Evolutionary conservation across 345 rosid species (phyloP).

Genomic region (Arabis hirsuta): DNA sequence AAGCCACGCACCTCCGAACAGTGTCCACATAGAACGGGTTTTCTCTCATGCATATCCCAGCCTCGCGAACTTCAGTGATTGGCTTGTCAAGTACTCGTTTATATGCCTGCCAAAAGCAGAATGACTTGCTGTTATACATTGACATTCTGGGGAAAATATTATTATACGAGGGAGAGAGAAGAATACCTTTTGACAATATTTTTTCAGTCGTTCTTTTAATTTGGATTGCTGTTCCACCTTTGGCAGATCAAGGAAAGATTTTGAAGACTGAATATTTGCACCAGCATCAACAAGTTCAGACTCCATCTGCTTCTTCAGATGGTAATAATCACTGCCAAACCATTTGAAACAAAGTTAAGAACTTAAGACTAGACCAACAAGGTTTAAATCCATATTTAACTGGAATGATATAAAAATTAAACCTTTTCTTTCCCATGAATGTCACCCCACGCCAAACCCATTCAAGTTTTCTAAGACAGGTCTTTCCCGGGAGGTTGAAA

Average conservation of each 20-base stretch:
- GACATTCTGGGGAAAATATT: constrained; percentile 28
- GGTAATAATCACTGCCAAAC: constrained; percentile 84
- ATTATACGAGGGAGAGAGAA: constrained; percentile 14
- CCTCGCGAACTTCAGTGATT: constrained; percentile 90
- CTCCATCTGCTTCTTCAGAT: constrained; percentile 91
- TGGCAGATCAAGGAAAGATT: constrained; percentile 84
- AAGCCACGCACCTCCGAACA: constrained; percentile 77
- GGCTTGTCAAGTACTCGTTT: constrained; percentile 86
- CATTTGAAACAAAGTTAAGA: constrained; percentile 31
- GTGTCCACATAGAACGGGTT: constrained; percentile 94
- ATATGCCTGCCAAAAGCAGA: constrained; percentile 63
- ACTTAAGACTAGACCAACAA: constrained; percentile 32
- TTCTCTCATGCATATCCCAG: constrained; percentile 99
- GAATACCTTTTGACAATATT: constrained; percentile 85
- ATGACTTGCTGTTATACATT: constrained; percentile 33
- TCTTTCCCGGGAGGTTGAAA: constrained; percentile 92
- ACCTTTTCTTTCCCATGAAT: constrained; percentile 90
- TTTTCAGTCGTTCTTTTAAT: constrained; percentile 85
- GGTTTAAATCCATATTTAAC: constrained; percentile 28
- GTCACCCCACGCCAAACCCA: constrained; percentile 99
- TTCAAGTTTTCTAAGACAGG: constrained; percentile 93
- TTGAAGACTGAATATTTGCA: constrained; percentile 59
- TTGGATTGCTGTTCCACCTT: constrained; percentile 79
- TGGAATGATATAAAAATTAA: constrained; percentile 17
- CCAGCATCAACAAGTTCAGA: constrained; percentile 82